phyloP scores from a whole-genome alignment of 495 filamentous ascomycete species.

The Penicillium cataractarum region DNA sequence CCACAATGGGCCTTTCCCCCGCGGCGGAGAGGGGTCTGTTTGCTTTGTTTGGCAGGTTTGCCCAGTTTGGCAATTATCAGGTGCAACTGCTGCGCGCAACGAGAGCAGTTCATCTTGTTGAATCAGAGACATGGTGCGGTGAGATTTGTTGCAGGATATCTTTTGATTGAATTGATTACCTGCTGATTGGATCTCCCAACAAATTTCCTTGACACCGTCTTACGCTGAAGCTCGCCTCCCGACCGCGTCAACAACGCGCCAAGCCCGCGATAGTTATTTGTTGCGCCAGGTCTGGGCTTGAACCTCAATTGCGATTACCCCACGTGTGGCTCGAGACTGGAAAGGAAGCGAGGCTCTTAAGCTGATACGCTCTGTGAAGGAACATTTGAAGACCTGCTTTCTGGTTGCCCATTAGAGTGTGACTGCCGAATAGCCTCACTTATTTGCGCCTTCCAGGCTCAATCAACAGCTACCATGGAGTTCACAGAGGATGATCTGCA shows the following conservation, averaged over 20 bases:
- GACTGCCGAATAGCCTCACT: neutral
- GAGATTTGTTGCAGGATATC: neutral
- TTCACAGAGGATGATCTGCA: slow-evolving; percentile 46
- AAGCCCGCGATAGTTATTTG: slow-evolving; percentile 9
- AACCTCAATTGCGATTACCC: neutral
- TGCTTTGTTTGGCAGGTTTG: slow-evolving; percentile 36
- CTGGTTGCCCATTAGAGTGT: neutral
- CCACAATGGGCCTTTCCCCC: slow-evolving; percentile 14
- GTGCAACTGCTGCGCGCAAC: slow-evolving; percentile 12
- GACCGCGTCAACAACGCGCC: slow-evolving; percentile 18
- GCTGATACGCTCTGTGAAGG: neutral
- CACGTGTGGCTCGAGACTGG: neutral
- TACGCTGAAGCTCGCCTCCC: neutral
- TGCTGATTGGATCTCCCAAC: no score
- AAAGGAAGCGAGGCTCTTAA: neutral
- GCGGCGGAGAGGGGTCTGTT: slow-evolving; percentile 20
- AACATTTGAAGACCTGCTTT: neutral
- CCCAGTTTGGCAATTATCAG: slow-evolving; percentile 21
- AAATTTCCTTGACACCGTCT: neutral
- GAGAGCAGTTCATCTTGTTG: neutral
- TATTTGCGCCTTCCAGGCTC: neutral
- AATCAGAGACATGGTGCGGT: neutral
- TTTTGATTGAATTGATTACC: neutral
- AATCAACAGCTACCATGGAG: slow-evolving; percentile 35
- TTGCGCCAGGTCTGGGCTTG: slow-evolving; percentile 1